These are phyloP conservation scores for Mycena maculata DNA, from an alignment of 768 basidiomycete genomes.

Conservation along the genomic window DNA sequence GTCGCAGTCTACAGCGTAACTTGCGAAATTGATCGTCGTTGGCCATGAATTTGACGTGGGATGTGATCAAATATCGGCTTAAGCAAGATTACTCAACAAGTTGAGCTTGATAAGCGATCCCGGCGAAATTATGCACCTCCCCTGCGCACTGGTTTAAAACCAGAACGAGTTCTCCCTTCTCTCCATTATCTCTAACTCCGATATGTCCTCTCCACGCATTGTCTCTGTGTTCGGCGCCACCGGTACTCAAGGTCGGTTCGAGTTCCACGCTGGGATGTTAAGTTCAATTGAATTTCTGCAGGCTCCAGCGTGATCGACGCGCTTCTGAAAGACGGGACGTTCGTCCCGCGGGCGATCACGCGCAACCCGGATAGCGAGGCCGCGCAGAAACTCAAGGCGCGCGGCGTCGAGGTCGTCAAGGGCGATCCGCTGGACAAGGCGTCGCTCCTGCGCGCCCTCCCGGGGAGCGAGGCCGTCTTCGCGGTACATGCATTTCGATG, in stretches of 20 bases:
- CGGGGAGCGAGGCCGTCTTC: constrained; percentile 20
- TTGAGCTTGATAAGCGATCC: no score
- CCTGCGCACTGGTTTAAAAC: no score
- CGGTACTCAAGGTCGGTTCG: constrained; percentile 6
- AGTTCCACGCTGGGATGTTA: neutral
- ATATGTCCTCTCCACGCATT: constrained; percentile 1
- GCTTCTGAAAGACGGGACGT: constrained; percentile 10
- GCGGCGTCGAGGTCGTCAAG: constrained; percentile 8
- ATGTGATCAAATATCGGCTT: no score
- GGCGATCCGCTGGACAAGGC: constrained; percentile 11
- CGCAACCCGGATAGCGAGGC: constrained; percentile 7
- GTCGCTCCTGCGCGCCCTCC: neutral
- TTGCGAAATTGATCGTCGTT: no score
- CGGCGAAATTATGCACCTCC: no score
- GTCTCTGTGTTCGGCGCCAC: constrained; percentile 19
- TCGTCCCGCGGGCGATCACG: constrained; percentile 11
- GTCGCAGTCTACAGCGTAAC: no score
- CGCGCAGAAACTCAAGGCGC: constrained; percentile 1
- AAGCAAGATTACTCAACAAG: no score
- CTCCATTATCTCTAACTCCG: no score
- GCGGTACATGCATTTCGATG: constrained; percentile 4
- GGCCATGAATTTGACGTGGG: no score
- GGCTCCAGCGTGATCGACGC: neutral
- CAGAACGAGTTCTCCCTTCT: no score
- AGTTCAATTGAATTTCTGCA: neutral